A percentile compares a stretch with the other conserved stretches of the same genome.
Conservation (phyloP, 345 rosid genomes). For the Corymbia maculata region DNA sequence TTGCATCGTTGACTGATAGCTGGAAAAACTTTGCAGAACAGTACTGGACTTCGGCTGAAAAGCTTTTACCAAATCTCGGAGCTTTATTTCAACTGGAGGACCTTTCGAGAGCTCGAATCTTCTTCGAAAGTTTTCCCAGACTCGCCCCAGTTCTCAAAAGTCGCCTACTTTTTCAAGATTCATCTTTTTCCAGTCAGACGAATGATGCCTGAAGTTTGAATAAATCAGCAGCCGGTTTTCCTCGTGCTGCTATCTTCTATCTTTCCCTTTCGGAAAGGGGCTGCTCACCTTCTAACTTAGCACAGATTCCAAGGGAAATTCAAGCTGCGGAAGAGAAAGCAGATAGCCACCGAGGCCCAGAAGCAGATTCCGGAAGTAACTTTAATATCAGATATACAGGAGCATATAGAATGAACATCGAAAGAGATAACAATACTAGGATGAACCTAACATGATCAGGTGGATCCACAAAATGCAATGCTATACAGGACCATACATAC, state of each 20-base stretch:
- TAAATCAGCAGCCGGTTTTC: background rate
- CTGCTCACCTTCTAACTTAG: background rate
- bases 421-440: background rate
- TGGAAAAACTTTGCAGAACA: background rate
- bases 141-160: background rate
- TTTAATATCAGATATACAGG: background rate
- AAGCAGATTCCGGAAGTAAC: background rate
- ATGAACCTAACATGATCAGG: background rate
- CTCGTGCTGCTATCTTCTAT: background rate
- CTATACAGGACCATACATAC: background rate
- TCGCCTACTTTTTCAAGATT: background rate
- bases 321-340: background rate
- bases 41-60: background rate
- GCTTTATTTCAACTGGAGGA: background rate
- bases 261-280: background rate
- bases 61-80: background rate
- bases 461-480: background rate
- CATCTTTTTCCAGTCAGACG: background rate
- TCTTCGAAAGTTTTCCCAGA: background rate
- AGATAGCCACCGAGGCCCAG: background rate
- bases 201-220: background rate
- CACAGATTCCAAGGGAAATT: background rate
- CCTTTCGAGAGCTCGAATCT: background rate
- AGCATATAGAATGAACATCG: background rate
- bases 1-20: background rate